Evolutionary conservation across 23 red algal genomes (phyloP), one percentile per base, ranked within the genome.

Genomic region (Gracilaria gracilis): DNA sequence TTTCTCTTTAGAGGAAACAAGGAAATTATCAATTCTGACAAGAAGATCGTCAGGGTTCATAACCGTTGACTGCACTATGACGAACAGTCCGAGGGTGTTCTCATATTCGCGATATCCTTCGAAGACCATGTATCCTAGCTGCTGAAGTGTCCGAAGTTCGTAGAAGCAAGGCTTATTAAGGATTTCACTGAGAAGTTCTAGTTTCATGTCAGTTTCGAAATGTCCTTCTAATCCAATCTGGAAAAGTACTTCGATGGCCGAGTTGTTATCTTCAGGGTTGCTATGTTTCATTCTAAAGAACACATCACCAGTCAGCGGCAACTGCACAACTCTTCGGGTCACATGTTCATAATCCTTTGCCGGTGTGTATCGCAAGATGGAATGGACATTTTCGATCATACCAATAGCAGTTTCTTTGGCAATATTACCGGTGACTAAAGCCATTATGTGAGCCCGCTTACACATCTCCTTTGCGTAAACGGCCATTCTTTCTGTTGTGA

Each of bases 71-170:
- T 98, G 97, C 19, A 98, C 72, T 25, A 98, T 86, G 74, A 95
- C 35, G 34, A 64, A 89, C 20, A 95, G 72, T 2, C 90, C 97
- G 15, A 72, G 72, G 24, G 90, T 75, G 31, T 81, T 81, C 21
- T 93, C 76, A 37, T 42, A 75, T 40, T 58, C 39, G 62, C 79
- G 67, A 39, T 90, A 70, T 53, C 89, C 89, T 67, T 79, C 83
- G 24, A 82, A 95, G 39, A 98, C 97, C 55, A 95, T 59, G 81
- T 98, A 98, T 25, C 97, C 97, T 8, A 98, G 90, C 62, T 98
- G 97, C 40, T 95, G 75, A 19, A 92, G 87, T 12, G 97, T 98
- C 50, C 97, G 90, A 48, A 98, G 81, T 58, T 96, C 87, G 70
- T 98, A 82, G 31, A 96, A 98, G 17, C 65, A 39, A 20, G 93